phyloP scores from a whole-genome alignment of 2,329 filamentous ascomycete genomes.

The Penicillium sp. region DNA sequence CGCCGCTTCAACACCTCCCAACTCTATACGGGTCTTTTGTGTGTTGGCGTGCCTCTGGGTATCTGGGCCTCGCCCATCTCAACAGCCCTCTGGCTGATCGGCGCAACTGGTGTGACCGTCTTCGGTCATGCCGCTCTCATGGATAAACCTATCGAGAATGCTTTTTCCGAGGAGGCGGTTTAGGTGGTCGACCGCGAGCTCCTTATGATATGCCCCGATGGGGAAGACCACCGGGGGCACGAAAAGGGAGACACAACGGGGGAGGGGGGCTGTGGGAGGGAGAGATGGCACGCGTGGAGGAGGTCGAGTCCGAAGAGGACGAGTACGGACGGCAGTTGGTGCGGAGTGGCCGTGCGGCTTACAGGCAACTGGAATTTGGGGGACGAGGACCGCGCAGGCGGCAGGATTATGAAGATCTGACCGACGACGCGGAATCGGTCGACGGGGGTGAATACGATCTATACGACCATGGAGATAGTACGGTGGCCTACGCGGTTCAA shows the following conservation, averaged over 20 bases:
- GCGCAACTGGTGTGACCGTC: conserved; percentile 88
- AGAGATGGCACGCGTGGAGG: conserved; percentile 36
- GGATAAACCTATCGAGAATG: conserved; percentile 99
- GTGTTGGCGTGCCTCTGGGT: conserved; percentile 77
- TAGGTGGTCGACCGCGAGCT: conserved; percentile 99
- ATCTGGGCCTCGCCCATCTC: conserved; percentile 78
- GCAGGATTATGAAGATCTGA: conserved; percentile 45
- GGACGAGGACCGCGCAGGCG: conserved; percentile 34
- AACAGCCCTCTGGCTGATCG: conserved; percentile 90
- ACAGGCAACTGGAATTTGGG: conserved; percentile 34
- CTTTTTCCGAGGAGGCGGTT: conserved; percentile 99
- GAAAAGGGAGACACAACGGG: conserved; percentile 58
- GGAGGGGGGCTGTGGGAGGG: conserved; percentile 51
- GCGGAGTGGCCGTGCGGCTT: conserved; percentile 19
- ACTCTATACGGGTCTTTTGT: conserved; percentile 82
- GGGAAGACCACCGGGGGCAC: conserved; percentile 99
- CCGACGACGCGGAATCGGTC: conserved; percentile 41
- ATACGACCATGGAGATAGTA: conserved; percentile 49
- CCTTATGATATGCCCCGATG: conserved; percentile 82
- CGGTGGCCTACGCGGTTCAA: conserved; percentile 46
- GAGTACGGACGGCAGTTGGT: conserved; percentile 32
- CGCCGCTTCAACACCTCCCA: conserved; percentile 83
- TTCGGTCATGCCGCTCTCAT: conserved; percentile 90
- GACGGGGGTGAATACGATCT: conserved; percentile 50
- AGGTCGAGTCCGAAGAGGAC: conserved; percentile 36